phyloP scores from a whole-genome alignment of 257 asterid genomes.

The Gentiana macrophylla region DNA sequence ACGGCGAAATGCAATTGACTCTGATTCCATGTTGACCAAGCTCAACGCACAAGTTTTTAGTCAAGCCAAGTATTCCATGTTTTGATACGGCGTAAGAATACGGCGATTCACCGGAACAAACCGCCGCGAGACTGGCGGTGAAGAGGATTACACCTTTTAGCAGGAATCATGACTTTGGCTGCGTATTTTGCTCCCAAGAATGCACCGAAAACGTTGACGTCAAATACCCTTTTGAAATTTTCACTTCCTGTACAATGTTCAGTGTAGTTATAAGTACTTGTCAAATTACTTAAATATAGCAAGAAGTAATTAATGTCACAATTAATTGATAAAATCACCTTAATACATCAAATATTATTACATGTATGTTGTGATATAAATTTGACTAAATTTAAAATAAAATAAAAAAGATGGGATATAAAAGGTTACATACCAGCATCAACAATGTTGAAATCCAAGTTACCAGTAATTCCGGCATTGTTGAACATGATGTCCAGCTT shows the following conservation, averaged over 20 bases:
- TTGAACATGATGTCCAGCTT: conserved; percentile 70
- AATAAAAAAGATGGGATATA: no score
- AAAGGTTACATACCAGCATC: conserved; percentile 15
- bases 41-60: conserved; percentile 56
- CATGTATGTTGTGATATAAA: no score
- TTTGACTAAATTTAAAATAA: no score
- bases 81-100: conserved; percentile 56
- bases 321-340: no score
- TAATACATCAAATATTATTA: no score
- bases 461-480: conserved; percentile 69
- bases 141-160: conserved; percentile 45
- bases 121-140: conserved; percentile 52
- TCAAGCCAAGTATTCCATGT: conserved; percentile 68
- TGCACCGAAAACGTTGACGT: conserved; percentile 57
- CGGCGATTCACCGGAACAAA: conserved; percentile 46
- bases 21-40: conserved; percentile 61
- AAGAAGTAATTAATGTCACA: no score
- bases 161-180: conserved; percentile 68
- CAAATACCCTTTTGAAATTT: conserved; percentile 52
- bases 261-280: no score
- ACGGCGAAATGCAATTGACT: conserved; percentile 64
- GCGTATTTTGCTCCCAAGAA: conserved; percentile 71
- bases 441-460: conserved; percentile 33
- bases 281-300: no score
- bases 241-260: conserved; percentile 13